Evolutionary conservation across 2,329 filamentous ascomycete species (phyloP).

Genomic region (Claviceps monticola): DNA sequence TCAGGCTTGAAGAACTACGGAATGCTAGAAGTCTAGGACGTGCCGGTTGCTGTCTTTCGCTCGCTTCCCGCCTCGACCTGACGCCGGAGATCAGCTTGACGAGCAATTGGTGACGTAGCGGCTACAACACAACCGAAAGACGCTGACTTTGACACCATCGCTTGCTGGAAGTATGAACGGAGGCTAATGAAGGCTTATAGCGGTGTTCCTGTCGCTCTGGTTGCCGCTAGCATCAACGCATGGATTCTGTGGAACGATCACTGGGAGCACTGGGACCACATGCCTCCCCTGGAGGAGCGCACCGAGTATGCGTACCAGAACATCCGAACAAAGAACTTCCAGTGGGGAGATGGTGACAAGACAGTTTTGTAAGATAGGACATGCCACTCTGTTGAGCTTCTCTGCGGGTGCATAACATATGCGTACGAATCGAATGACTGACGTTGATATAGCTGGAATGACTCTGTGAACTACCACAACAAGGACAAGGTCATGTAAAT

Average conservation of each 20-base stretch:
- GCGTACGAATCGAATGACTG: neutral
- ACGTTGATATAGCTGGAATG: slow-evolving; percentile 61
- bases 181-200: slow-evolving; percentile 29
- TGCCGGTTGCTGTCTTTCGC: neutral
- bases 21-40: neutral
- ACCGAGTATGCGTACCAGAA: slow-evolving; percentile 95
- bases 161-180: neutral
- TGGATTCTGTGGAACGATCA: slow-evolving; percentile 89
- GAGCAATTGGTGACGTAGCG: neutral
- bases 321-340: slow-evolving; percentile 90
- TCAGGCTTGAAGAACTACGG: neutral
- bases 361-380: slow-evolving; percentile 26
- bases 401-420: neutral
- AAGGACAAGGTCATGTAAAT: slow-evolving; percentile 55
- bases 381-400: neutral
- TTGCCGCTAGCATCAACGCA: slow-evolving; percentile 65
- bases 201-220: slow-evolving; percentile 58
- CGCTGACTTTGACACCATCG: neutral
- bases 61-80: neutral
- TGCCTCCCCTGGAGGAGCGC: slow-evolving; percentile 79
- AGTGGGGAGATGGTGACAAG: slow-evolving; percentile 94
- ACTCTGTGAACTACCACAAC: slow-evolving; percentile 92
- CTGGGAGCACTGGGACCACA: slow-evolving; percentile 88
- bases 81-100: neutral
- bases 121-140: neutral